Conservation (phyloP, 805 yeast genomes). For the Millerozyma acaciae region DNA sequence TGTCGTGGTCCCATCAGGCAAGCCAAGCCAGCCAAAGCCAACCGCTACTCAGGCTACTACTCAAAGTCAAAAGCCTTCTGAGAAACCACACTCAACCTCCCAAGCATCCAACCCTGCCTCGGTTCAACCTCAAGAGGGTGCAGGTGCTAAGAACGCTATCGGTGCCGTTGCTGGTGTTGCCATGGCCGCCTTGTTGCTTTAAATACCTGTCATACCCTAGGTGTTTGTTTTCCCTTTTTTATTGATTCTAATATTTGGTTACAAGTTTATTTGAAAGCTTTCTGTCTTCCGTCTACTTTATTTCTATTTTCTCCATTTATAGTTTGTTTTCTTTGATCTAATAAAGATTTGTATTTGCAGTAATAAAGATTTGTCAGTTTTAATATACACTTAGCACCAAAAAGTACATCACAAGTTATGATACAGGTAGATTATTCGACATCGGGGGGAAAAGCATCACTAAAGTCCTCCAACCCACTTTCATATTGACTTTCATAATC, state of each 20-base stretch:
- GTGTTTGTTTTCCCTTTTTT: no score
- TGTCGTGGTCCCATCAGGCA: slow-evolving; percentile 52
- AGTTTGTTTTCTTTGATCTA: no score
- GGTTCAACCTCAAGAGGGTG: slow-evolving; percentile 27
- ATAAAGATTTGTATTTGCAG: no score
- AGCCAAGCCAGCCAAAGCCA: slow-evolving; percentile 1
- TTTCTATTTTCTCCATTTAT: no score
- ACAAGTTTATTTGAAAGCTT: no score
- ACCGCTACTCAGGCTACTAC: slow-evolving; percentile 3
- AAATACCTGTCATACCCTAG: no score
- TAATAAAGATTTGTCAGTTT: no score
- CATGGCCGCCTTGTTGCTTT: slow-evolving; percentile 10
- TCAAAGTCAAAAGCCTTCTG: slow-evolving; percentile 1
- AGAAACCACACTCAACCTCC: neutral
- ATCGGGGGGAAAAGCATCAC: slow-evolving; percentile 14
- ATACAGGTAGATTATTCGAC: slow-evolving; percentile 12
- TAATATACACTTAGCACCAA: no score
- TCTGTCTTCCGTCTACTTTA: no score
- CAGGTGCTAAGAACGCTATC: slow-evolving; percentile 26
- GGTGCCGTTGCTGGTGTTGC: slow-evolving; percentile 26
- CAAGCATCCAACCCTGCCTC: neutral
- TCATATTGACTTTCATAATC: slow-evolving; percentile 8
- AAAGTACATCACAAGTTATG: no score
- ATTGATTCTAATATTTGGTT: no score
- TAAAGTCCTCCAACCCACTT: slow-evolving; percentile 10